Evolutionary conservation across 306 rosid genomes (phyloP).

Genomic region (Urtica urens): DNA sequence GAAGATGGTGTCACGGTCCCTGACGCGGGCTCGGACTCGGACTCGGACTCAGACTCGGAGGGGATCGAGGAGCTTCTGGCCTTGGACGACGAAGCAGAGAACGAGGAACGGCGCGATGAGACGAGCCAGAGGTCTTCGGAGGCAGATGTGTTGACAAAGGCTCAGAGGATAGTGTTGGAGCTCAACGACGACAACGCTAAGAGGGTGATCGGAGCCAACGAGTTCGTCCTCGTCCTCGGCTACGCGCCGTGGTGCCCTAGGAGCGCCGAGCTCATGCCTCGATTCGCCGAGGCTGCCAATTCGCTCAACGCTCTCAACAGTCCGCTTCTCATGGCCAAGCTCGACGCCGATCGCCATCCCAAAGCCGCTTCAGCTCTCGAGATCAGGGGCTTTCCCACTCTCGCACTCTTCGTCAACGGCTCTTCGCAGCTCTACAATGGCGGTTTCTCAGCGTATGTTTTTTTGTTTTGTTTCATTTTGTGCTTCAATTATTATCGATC

Average conservation of each 20-base stretch:
- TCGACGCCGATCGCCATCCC: constrained; percentile 71
- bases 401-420: constrained; percentile 81
- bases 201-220: constrained; percentile 49
- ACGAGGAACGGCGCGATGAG: constrained; percentile 30
- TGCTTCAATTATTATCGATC: not conserved
- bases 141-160: constrained; percentile 65
- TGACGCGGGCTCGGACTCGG: constrained; percentile 42
- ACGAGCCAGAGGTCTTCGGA: constrained; percentile 44
- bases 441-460: constrained; percentile 69
- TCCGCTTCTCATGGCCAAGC: constrained; percentile 71
- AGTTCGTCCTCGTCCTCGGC: constrained; percentile 71
- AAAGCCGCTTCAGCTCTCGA: constrained; percentile 67
- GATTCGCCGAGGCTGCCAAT: constrained; percentile 86
- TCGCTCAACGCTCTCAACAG: constrained; percentile 52
- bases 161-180: constrained; percentile 83
- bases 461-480: constrained; percentile 1
- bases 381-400: constrained; percentile 79
- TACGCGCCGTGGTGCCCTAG: constrained; percentile 95
- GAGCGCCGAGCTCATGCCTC: constrained; percentile 96
- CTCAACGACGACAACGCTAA: constrained; percentile 62
- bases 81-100: constrained; percentile 47
- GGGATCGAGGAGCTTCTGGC: constrained; percentile 54
- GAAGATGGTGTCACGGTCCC: constrained; percentile 43
- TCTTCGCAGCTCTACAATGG: constrained; percentile 70
- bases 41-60: constrained; percentile 41